These are phyloP conservation scores for Fusarium illudens DNA, from an alignment of 2,329 filamentous ascomycete genomes.

Conservation along the genomic window DNA sequence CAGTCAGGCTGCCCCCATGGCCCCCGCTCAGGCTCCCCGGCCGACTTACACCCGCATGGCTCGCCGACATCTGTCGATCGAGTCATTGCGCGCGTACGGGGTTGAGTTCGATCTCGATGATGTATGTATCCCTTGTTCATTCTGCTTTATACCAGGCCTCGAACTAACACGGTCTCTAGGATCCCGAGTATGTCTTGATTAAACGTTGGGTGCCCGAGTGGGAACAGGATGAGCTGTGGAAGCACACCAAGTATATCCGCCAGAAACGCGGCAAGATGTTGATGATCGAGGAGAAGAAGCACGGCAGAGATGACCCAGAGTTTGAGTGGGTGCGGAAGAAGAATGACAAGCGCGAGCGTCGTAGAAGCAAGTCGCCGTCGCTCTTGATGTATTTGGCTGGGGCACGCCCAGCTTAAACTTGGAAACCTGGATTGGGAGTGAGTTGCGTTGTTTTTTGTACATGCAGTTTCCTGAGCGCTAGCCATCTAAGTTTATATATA, in stretches of 20 bases:
- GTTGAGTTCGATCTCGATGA: constrained; percentile 67
- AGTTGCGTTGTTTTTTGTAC: constrained; percentile 1
- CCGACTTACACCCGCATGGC: constrained; percentile 72
- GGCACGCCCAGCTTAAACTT: constrained; percentile 51
- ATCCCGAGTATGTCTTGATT: constrained; percentile 76
- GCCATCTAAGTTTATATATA: constrained; percentile 22
- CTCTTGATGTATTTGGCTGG: constrained; percentile 67
- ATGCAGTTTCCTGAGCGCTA: constrained; percentile 9
- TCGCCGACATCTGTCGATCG: constrained; percentile 67
- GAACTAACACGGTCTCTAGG: constrained; percentile 54
- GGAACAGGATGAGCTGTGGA: constrained; percentile 76
- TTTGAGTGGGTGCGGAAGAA: constrained; percentile 68
- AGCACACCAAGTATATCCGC: constrained; percentile 73
- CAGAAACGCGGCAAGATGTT: constrained; percentile 60
- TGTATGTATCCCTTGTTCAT: constrained; percentile 52
- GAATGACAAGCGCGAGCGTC: constrained; percentile 55
- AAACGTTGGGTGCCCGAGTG: constrained; percentile 76
- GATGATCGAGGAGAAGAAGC: constrained; percentile 57
- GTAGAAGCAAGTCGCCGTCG: constrained; percentile 66
- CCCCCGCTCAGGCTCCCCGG: constrained; percentile 39
- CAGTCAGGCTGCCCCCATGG: constrained; percentile 6
- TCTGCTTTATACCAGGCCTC: not conserved
- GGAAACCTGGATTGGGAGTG: not conserved
- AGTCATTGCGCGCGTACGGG: constrained; percentile 64
- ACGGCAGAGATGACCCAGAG: constrained; percentile 55